phyloP scores from a whole-genome alignment of 441 rosid species.

The Populus tomentosa region DNA sequence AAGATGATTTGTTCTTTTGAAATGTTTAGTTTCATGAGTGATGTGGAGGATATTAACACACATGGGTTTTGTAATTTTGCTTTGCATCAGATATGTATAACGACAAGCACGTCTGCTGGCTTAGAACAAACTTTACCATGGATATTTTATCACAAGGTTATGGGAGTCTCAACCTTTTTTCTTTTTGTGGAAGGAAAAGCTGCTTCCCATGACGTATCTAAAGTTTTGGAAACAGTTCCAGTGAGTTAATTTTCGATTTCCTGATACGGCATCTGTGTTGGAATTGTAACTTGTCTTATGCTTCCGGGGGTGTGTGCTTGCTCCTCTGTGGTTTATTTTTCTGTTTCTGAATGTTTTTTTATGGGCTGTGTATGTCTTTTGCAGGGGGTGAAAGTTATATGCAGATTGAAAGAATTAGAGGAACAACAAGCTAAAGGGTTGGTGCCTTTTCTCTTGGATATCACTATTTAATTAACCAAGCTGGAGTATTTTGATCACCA shows the following conservation, averaged over 20 bases:
- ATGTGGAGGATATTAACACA: neutral
- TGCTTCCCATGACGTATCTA: constrained; percentile 60
- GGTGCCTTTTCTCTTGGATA: neutral
- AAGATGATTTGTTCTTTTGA: neutral
- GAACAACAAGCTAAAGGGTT: constrained; percentile 83
- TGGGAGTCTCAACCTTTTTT: constrained; percentile 76
- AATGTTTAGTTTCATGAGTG: neutral
- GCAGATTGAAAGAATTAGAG: constrained; percentile 81
- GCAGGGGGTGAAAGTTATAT: constrained; percentile 79
- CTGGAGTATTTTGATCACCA: neutral
- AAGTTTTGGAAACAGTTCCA: constrained; percentile 60
- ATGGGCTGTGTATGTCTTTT: constrained; percentile 12
- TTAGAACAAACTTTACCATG: constrained; percentile 81
- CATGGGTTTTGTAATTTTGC: neutral
- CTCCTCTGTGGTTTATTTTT: neutral
- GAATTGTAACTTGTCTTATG: neutral
- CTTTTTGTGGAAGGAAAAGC: constrained; percentile 94
- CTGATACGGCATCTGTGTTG: neutral
- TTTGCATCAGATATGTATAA: constrained; percentile 61
- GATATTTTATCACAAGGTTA: constrained; percentile 81
- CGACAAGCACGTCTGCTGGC: constrained; percentile 87
- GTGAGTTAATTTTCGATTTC: constrained; percentile 34
- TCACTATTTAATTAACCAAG: neutral
- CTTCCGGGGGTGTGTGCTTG: neutral
- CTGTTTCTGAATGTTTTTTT: constrained; percentile 3